Conservation (phyloP, 1,284 basidiomycete species). For the Pterulicium gracile region DNA sequence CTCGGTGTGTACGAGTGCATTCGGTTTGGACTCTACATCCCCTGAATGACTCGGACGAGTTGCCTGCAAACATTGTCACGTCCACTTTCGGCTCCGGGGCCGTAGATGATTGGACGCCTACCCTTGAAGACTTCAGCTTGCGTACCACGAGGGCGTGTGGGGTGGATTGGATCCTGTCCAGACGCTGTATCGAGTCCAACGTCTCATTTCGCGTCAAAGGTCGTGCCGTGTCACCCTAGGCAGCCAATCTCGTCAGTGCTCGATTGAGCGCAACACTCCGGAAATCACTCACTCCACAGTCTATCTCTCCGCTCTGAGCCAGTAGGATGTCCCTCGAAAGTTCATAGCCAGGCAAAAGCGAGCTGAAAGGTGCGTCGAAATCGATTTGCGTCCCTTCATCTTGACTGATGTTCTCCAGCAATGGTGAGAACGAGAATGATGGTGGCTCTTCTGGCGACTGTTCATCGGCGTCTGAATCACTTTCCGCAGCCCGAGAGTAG, state of each 20-base stretch:
- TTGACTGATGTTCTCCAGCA: not conserved
- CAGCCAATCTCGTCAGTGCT: too few relatives aligned
- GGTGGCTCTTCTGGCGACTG: not conserved
- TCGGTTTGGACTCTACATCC: too few relatives aligned
- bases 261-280: not conserved
- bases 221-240: slow-evolving; percentile 25
- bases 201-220: slow-evolving; percentile 28
- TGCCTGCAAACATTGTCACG: too few relatives aligned
- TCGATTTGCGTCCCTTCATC: not conserved
- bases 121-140: slow-evolving; percentile 35
- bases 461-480: not conserved
- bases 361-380: not conserved
- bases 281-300: not conserved
- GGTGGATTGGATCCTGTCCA: slow-evolving; percentile 9
- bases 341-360: not conserved
- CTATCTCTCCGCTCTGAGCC: not conserved
- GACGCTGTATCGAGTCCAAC: slow-evolving; percentile 17
- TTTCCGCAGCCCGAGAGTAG: not conserved
- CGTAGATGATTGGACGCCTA: too few relatives aligned
- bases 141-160: slow-evolving; percentile 28
- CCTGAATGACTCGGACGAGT: too few relatives aligned
- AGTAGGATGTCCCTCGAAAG: not conserved
- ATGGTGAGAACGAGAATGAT: not conserved
- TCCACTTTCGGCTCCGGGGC: too few relatives aligned
- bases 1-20: too few relatives aligned